Conservation (phyloP, 2,329 filamentous ascomycete genomes). For the Arthrinium phaeospermum region DNA sequence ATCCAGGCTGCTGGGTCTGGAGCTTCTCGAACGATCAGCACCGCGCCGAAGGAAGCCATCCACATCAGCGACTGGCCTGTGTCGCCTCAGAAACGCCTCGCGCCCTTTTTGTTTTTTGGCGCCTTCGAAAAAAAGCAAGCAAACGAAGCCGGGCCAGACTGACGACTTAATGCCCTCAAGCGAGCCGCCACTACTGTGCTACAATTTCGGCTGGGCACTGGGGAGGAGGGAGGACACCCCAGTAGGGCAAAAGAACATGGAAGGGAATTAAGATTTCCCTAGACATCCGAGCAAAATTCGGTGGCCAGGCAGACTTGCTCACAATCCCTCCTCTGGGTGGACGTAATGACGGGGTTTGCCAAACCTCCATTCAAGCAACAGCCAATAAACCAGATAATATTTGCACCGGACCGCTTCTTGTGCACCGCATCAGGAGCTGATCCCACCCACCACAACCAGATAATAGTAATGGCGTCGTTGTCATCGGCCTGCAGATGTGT, state of each 20-base stretch:
- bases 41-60: background rate
- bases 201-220: background rate
- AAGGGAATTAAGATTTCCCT: background rate
- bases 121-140: slow-evolving; percentile 1
- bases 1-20: slow-evolving; percentile 5
- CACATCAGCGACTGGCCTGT: background rate
- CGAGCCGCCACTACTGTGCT: background rate
- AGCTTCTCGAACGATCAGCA: slow-evolving; percentile 6
- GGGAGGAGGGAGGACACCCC: background rate
- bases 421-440: background rate
- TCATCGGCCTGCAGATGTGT: background rate
- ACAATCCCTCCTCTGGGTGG: background rate
- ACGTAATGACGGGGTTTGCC: background rate
- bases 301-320: background rate
- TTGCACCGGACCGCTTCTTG: background rate
- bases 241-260: background rate
- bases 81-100: slow-evolving; percentile 8
- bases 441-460: background rate
- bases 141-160: background rate
- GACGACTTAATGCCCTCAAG: background rate
- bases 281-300: background rate
- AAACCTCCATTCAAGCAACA: background rate
- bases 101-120: background rate
- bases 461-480: background rate
- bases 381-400: background rate